These are phyloP conservation scores for Solanum gandarillasii DNA, from an alignment of 257 asterid species.

Conservation along the genomic window DNA sequence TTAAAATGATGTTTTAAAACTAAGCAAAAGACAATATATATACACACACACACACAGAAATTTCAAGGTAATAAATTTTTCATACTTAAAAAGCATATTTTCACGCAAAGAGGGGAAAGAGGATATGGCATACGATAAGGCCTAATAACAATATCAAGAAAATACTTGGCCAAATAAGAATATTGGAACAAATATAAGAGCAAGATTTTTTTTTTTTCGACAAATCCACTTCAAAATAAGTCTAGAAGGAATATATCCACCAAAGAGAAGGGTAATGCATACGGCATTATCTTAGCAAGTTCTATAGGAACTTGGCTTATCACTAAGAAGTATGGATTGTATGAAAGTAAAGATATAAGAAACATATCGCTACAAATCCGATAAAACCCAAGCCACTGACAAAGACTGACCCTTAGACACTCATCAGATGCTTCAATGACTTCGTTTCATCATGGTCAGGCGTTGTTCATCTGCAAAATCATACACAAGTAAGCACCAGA, in stretches of 20 bases:
- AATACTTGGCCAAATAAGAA: not conserved
- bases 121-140: not conserved
- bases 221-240: not conserved
- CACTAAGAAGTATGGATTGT: not conserved
- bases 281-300: not conserved
- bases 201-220: not conserved
- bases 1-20: not conserved
- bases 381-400: constrained; percentile 4
- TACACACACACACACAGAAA: not conserved
- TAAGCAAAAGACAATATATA: not conserved
- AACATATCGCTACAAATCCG: not conserved
- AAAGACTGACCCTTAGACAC: not conserved
- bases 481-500: not conserved
- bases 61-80: not conserved
- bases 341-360: not conserved
- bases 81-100: not conserved
- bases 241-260: not conserved
- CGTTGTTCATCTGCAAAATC: not conserved
- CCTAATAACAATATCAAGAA: not conserved
- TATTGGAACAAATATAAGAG: not conserved
- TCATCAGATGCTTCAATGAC: not conserved
- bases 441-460: not conserved
- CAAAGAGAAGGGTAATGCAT: not conserved
- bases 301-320: not conserved
- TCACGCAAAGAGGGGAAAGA: not conserved